phyloP scores from a whole-genome alignment of 345 rosid species.

The Psidium guajava region DNA sequence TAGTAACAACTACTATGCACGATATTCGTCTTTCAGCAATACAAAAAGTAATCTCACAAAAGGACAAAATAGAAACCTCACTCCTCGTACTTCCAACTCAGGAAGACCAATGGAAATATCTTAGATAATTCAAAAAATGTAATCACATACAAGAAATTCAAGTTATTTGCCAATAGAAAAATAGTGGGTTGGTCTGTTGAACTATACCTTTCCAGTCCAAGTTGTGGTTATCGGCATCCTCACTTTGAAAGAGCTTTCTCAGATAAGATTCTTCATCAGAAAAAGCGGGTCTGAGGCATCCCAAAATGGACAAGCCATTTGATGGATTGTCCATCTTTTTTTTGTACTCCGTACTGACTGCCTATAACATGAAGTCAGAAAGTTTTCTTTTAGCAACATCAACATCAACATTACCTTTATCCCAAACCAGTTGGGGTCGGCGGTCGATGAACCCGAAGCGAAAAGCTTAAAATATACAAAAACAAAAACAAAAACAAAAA shows the following conservation, averaged over 20 bases:
- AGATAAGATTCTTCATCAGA: slow-evolving; percentile 66
- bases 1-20: background rate
- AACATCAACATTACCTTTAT: no score
- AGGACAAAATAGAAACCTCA: background rate
- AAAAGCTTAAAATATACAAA: no score
- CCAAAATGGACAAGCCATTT: slow-evolving; percentile 81
- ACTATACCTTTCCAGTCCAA: slow-evolving; percentile 53
- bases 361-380: slow-evolving; percentile 22
- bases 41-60: background rate
- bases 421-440: no score
- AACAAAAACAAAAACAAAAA: no score
- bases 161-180: background rate
- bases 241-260: slow-evolving; percentile 38
- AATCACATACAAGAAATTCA: background rate
- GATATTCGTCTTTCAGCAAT: background rate
- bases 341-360: slow-evolving; percentile 38
- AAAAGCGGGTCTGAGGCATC: slow-evolving; percentile 77
- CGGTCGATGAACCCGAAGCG: no score
- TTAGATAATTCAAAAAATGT: background rate
- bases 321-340: slow-evolving; percentile 70
- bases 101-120: background rate
- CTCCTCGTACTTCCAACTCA: background rate
- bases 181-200: background rate
- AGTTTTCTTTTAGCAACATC: background rate
- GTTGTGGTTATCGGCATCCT: slow-evolving; percentile 39